A percentile compares a stretch with the other conserved stretches of the same genome.
phyloP scores from a whole-genome alignment of 75 land plant species.

The Pinus taeda region DNA sequence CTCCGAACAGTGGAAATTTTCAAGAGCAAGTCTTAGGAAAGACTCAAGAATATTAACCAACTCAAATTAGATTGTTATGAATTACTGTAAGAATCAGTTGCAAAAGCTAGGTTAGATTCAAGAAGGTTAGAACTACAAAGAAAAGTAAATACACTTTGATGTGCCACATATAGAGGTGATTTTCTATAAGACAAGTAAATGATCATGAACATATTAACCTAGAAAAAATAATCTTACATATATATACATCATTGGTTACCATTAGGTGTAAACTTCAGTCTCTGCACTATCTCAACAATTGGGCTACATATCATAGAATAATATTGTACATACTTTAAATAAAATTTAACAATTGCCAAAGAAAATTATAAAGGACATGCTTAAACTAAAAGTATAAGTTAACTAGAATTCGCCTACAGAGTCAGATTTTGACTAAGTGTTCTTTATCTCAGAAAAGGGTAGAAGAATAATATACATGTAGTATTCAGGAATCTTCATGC shows the following conservation, averaged over 20 bases:
- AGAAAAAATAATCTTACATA: not conserved
- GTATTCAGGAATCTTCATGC: no score
- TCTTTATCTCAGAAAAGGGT: conserved; percentile 1
- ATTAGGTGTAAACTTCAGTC: no score
- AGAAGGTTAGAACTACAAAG: not conserved
- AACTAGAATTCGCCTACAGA: not conserved
- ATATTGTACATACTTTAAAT: not conserved
- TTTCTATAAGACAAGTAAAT: not conserved
- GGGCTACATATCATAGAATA: no score
- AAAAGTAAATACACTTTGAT: not conserved
- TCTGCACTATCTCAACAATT: no score
- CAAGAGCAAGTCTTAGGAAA: no score
- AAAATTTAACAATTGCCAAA: not conserved
- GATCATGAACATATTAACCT: not conserved
- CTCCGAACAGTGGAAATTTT: no score
- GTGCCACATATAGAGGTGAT: not conserved
- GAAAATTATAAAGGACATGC: not conserved
- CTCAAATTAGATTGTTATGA: no score
- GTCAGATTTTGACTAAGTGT: not conserved
- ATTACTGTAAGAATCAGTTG: not conserved
- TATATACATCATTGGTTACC: no score
- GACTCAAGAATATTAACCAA: no score
- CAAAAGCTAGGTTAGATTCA: not conserved
- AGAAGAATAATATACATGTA: no score
- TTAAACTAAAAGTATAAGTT: not conserved